A percentile compares a stretch with the other conserved stretches of the same genome.
phyloP scores from a whole-genome alignment of 2,329 filamentous ascomycete species.

The Raffaelea arxii region DNA sequence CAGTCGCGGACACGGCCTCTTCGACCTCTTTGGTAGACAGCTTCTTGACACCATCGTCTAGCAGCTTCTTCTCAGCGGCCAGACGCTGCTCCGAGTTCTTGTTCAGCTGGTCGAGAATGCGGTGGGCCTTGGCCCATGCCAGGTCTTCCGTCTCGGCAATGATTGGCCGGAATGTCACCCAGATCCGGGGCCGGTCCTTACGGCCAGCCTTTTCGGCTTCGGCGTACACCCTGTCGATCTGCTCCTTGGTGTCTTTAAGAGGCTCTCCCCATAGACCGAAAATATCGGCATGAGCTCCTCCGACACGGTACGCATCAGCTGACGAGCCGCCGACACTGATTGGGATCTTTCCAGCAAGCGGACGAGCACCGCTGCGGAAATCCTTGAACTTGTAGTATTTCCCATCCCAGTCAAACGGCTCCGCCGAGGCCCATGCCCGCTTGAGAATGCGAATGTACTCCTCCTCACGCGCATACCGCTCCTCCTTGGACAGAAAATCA shows the following conservation, averaged over 20 bases:
- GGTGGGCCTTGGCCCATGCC: conserved; percentile 51
- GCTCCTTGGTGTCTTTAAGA: conserved; percentile 52
- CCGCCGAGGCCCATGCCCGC: conserved; percentile 45
- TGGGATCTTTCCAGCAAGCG: conserved; percentile 42
- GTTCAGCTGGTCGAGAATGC: conserved; percentile 42
- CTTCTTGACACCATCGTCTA: conserved; percentile 1
- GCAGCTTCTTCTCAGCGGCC: conserved; percentile 7
- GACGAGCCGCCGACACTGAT: conserved; percentile 52
- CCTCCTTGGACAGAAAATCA: conserved; percentile 46
- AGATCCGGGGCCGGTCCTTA: conserved; percentile 45
- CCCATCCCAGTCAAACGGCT: conserved; percentile 52
- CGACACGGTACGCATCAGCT: conserved; percentile 48
- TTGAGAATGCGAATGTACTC: conserved; percentile 53
- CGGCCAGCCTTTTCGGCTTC: conserved; percentile 49
- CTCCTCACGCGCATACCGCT: conserved; percentile 48
- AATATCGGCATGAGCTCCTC: conserved; percentile 49
- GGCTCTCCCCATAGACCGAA: conserved; percentile 57
- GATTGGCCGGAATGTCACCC: conserved; percentile 56
- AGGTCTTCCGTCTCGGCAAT: conserved; percentile 51
- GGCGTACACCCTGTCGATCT: conserved; percentile 50
- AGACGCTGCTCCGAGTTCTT: conserved; percentile 19
- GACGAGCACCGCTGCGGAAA: conserved; percentile 44
- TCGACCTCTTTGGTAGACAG: not conserved
- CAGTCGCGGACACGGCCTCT: not conserved
- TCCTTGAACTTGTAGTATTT: conserved; percentile 50